Evolutionary conservation across 768 basidiomycete genomes (phyloP), one percentile per base, ranked within the genome.

Genomic region (Chalciporus sphaerocephalus): DNA sequence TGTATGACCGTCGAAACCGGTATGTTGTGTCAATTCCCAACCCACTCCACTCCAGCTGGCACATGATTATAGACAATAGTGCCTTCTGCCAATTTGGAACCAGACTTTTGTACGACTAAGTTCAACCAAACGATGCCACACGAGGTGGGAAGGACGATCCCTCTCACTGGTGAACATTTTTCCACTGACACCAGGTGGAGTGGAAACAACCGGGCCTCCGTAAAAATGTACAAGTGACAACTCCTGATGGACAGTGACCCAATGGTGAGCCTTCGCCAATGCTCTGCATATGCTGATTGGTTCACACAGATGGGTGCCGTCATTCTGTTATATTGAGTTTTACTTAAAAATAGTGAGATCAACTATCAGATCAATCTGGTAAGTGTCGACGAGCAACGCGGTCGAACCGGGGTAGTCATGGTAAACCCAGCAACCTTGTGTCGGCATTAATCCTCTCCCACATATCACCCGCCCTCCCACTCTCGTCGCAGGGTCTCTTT

Each of bases 401-500:
- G 27, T 37, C 16, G n/a, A 42, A 16, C 21, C 33, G 32, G 13
- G 30, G 60, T 61, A 60, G 48, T 28, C 58, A 61, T 58, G 58
- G 55, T n/a, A 37, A 55, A 47, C 23, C 40, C 22, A 40, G 33
- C n/a, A 48, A 32, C 51, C 23, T 28, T 55, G 32, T 42, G 16
- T 47, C 39, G 36, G 42, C 34, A 42, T 50, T 27, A 48, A 42
- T 28, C 22, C 36, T 46, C 24, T 39, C 40, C 44, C 35, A 33
- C 45, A 47, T 49, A 43, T 47, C 40, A 46, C 48, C 42, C 33
- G 43, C 45, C n/a, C 28, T 36, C 32, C 37, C 22, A n/a, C 40
- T 21, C 9, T 41, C 30, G 9, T 27, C 38, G 8, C 20, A 27
- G 15, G 15, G 32, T 21, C 30, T 39, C 32, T 53, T 48, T 44